Percentiles rank a stretch among this genome's conserved stretches.
phyloP scores from a whole-genome alignment of 306 rosid species.

The Rubus parviflorus region DNA sequence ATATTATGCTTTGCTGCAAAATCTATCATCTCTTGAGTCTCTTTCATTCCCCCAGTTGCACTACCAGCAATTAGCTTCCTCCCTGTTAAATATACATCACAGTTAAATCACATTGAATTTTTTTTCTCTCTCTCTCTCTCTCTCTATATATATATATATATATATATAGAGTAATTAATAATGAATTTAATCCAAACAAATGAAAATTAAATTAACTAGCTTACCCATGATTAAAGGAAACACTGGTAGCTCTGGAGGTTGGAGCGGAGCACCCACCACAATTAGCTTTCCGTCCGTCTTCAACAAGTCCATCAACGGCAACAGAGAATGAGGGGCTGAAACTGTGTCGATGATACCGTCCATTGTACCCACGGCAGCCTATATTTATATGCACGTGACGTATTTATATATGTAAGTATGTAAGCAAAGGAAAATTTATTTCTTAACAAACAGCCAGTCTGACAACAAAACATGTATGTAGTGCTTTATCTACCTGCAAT shows the following conservation, averaged over 20 bases:
- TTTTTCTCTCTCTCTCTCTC: no score
- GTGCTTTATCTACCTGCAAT: slow-evolving; percentile 5
- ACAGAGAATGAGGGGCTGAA: slow-evolving; percentile 24
- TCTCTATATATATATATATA: no score
- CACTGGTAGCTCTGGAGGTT: slow-evolving; percentile 30
- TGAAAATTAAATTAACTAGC: not conserved
- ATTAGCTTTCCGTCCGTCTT: slow-evolving; percentile 38
- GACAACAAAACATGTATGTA: no score
- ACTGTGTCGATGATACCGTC: slow-evolving; percentile 46
- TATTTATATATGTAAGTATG: no score
- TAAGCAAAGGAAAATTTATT: no score
- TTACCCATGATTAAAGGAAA: slow-evolving; percentile 32
- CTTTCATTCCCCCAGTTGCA: slow-evolving; percentile 28
- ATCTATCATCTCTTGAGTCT: no score
- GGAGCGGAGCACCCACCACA: slow-evolving; percentile 29
- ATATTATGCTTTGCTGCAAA: slow-evolving; percentile 56
- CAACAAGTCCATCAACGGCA: slow-evolving; percentile 16
- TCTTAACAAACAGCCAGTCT: no score
- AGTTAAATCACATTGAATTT: not conserved
- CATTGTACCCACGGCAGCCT: slow-evolving; percentile 34
- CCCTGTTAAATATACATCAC: not conserved
- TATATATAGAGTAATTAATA: not conserved
- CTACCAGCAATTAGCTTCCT: slow-evolving; percentile 39
- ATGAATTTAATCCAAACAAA: no score
- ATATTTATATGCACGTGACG: not conserved